A percentile compares a stretch with the other conserved stretches of the same genome.
Evolutionary conservation across 1,284 basidiomycete species (phyloP).

Genomic region (Pterulicium gracile): DNA sequence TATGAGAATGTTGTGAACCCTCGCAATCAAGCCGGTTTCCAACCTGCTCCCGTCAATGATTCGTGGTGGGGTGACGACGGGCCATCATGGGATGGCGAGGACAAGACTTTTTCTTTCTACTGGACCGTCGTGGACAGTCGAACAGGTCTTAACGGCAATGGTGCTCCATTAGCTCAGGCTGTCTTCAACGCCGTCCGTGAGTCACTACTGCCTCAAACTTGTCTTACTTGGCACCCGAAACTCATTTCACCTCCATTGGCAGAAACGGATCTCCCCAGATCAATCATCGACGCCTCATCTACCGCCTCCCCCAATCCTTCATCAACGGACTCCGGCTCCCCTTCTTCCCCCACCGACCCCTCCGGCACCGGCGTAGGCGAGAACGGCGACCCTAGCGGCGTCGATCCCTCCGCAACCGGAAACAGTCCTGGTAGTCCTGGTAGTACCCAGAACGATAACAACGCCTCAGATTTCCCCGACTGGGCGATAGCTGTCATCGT

Average conservation of each 20-base stretch:
- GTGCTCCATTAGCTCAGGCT: constrained; percentile 46
- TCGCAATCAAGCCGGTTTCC: constrained; percentile 38
- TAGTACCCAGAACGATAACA: constrained; percentile 14
- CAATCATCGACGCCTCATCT: constrained; percentile 34
- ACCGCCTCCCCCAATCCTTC: constrained; percentile 26
- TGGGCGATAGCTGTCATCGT: constrained; percentile 88
- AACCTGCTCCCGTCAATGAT: constrained; percentile 54
- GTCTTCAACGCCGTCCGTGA: constrained; percentile 70
- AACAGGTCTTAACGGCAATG: constrained; percentile 28
- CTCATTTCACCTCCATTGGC: too few species aligned
- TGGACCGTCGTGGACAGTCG: constrained; percentile 57
- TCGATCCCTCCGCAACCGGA: too few species aligned
- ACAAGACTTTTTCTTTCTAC: constrained; percentile 56
- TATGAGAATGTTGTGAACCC: constrained; percentile 35
- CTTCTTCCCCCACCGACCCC: constrained; percentile 20
- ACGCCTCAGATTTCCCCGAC: constrained; percentile 46
- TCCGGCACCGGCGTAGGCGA: constrained; percentile 15
- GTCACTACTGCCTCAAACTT: constrained; percentile 21
- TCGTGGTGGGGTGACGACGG: constrained; percentile 59
- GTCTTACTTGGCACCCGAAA: constrained; percentile 9
- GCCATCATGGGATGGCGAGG: constrained; percentile 34
- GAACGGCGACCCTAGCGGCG: constrained; percentile 1
- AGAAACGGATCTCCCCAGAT: constrained; percentile 68
- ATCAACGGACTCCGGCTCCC: too few species aligned
- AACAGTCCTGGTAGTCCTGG: too few species aligned